Evolutionary conservation across 169 alveolate genomes (phyloP).

Genomic region (Eimeria tenella): DNA sequence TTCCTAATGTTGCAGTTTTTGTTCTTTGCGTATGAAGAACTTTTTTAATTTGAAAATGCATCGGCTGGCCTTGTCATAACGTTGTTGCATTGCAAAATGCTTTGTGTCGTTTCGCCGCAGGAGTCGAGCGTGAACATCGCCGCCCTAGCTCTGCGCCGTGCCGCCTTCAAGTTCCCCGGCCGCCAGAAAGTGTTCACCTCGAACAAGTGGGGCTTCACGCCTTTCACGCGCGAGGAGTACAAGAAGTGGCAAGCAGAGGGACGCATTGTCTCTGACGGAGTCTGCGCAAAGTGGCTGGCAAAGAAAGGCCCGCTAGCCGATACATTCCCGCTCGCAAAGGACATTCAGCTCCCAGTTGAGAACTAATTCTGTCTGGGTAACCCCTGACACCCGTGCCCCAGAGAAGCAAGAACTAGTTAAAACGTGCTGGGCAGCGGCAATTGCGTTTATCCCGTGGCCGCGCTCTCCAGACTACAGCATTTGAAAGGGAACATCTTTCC

Average conservation of each 20-base stretch:
- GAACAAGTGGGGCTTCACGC: slow-evolving; percentile 99
- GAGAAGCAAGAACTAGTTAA: no score
- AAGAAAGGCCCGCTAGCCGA: slow-evolving; percentile 79
- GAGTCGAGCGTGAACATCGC: slow-evolving; percentile 93
- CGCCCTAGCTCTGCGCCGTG: slow-evolving; percentile 97
- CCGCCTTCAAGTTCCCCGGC: slow-evolving; percentile 99
- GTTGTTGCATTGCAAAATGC: neutral
- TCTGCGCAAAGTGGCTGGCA: slow-evolving; percentile 83
- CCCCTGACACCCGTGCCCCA: no score
- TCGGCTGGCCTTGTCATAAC: neutral
- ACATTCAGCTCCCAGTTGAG: slow-evolving; percentile 71
- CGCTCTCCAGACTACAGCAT: no score
- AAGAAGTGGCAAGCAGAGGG: slow-evolving; percentile 96
- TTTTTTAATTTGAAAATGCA: neutral
- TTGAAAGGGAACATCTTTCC: no score
- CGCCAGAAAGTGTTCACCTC: slow-evolving; percentile 98
- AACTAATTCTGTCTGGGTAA: neutral
- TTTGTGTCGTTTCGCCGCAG: slow-evolving; percentile 69
- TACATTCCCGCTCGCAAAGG: slow-evolving; percentile 79
- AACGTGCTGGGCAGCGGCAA: no score
- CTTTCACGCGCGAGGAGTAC: slow-evolving; percentile 96
- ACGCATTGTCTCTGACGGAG: slow-evolving; percentile 89
- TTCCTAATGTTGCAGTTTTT: no score
- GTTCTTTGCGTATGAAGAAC: neutral
- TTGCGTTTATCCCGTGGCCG: no score